These are phyloP conservation scores for Suillus hirtellus DNA, from an alignment of 768 basidiomycete genomes.

Conservation along the genomic window DNA sequence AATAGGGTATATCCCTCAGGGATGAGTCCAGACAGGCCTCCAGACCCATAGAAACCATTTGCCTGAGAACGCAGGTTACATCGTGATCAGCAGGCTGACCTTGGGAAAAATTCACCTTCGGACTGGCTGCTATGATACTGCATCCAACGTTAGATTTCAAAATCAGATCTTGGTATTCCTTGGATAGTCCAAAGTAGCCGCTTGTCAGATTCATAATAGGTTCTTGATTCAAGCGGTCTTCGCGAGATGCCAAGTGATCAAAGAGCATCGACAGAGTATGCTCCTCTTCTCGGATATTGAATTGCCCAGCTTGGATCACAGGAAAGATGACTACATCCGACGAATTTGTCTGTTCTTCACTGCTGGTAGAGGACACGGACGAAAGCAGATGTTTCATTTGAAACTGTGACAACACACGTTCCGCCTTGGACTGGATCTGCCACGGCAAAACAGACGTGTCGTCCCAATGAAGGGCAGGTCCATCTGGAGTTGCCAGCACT, in stretches of 20 bases:
- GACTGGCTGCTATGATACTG: conserved; percentile 81
- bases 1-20: conserved; percentile 93
- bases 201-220: conserved; percentile 83
- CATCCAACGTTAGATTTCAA: conserved; percentile 61
- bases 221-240: conserved; percentile 20
- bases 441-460: conserved; percentile 67
- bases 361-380: conserved; percentile 23
- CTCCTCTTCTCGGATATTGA: conserved; percentile 87
- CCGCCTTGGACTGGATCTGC: conserved; percentile 61
- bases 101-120: conserved; percentile 55
- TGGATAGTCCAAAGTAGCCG: conserved; percentile 91
- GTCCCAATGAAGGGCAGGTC: conserved; percentile 67
- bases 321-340: conserved; percentile 66
- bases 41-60: conserved; percentile 92
- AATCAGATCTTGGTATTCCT: conserved; percentile 73
- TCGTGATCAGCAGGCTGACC: neutral
- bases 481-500: conserved; percentile 38
- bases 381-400: conserved; percentile 47
- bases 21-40: conserved; percentile 87
- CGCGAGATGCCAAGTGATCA: conserved; percentile 38
- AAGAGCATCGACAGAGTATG: conserved; percentile 58
- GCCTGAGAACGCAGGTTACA: conserved; percentile 51
- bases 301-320: conserved; percentile 86
- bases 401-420: conserved; percentile 54
- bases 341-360: conserved; percentile 12